Evolutionary conservation across 805 yeast genomes (phyloP), one percentile per base, ranked within the genome.

Genomic region (Ogataea kodamae): DNA sequence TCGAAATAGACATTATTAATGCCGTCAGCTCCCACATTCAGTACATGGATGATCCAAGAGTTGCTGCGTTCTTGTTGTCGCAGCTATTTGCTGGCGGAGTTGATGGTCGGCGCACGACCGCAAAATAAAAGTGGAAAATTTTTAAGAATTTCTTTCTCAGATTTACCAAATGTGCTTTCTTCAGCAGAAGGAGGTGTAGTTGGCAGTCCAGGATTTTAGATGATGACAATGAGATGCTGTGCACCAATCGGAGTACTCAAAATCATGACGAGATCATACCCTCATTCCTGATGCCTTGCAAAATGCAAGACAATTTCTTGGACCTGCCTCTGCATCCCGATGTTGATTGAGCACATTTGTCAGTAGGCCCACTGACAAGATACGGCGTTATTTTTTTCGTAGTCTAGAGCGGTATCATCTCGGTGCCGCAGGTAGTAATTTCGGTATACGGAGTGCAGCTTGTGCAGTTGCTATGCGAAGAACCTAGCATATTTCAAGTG

Each of bases 1-100:
- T 89, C 43, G 96, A 88, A 48, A 71, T 88, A 13, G 83, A 94
- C 18, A 57, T 87, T 21, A 67, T 90, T 8, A 74, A 87, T 3
- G 92, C 95, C 0, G 65, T 90, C 6, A 84, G 84, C 30, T 92
- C 97, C 0, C 98, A 90, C 57, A 77, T 85, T 9, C 77, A 86
- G 28, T 90, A 90, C 56, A 81, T 90, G 54, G 95, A 87, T 52
- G 95, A 87, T 47, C 70, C 76, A 31, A 88, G 88, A 49, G 78
- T 90, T 22, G 88, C 94, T 0, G 81, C 81, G 1, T 89, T 90
- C 47, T 57, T 90, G 5, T 58, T 89, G 53, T 67, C 65, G 28
- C 88, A 87, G 52, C 53, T 82, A 6, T 53, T 54, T 57, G 36
- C 22, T n/a, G 19, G 14, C 1, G 8, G 17, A 14, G 19, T 7